A percentile compares a stretch with the other conserved stretches of the same genome.
Evolutionary conservation across 495 filamentous ascomycete genomes (phyloP).

Genomic region (Penicillium ucsense): DNA sequence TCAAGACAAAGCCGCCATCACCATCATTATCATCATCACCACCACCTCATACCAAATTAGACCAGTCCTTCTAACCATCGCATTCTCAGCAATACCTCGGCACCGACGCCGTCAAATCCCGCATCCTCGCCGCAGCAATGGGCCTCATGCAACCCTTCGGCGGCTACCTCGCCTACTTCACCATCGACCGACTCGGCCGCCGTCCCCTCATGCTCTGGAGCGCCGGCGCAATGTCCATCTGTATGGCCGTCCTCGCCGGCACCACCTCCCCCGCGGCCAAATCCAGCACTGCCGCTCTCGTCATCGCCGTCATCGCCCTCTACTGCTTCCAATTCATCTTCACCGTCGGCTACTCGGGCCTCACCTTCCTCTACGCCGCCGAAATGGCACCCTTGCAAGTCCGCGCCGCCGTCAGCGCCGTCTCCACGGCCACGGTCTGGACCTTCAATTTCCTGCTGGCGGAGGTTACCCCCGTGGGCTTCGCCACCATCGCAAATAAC

Average conservation of each 20-base stretch:
- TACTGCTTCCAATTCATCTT: constrained; percentile 36
- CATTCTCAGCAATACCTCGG: constrained; percentile 42
- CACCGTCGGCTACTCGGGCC: constrained; percentile 50
- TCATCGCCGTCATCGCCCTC: constrained; percentile 32
- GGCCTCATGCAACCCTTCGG: constrained; percentile 67
- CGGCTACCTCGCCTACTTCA: constrained; percentile 65
- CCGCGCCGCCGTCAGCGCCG: constrained; percentile 55
- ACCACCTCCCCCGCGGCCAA: constrained; percentile 28
- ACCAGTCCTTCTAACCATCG: constrained; percentile 17
- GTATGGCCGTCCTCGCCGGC: constrained; percentile 48
- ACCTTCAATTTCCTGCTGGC: constrained; percentile 40
- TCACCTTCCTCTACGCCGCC: constrained; percentile 55
- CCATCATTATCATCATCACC: too few relatives aligned
- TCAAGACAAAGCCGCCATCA: too few relatives aligned
- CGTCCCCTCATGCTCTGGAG: constrained; percentile 53
- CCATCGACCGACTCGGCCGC: constrained; percentile 65
- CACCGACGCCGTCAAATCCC: constrained; percentile 66
- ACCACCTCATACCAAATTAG: too few relatives aligned
- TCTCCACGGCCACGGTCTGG: constrained; percentile 56
- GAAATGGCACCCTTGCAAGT: constrained; percentile 62
- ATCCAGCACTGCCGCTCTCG: constrained; percentile 25
- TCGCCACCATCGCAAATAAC: constrained; percentile 31
- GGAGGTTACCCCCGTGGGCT: constrained; percentile 36
- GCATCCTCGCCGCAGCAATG: constrained; percentile 67
- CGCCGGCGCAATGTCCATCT: constrained; percentile 44